Evolutionary conservation across 108 stramenopile genomes (phyloP).

Genomic region (Pseudonitzschia pungens): DNA sequence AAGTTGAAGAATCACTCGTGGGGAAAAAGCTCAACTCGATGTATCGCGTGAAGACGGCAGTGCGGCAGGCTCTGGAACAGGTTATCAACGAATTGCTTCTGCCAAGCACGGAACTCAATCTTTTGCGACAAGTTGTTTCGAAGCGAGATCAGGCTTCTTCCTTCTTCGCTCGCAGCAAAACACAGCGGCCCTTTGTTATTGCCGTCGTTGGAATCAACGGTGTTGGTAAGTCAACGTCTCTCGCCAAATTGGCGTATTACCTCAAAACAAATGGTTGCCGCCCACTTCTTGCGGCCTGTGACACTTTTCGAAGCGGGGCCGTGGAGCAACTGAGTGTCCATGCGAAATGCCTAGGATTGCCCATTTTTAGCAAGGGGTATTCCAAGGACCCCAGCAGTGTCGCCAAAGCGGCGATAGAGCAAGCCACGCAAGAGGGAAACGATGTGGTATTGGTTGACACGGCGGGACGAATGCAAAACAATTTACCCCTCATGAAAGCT

Average conservation of each 20-base stretch:
- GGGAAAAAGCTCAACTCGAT: conserved; percentile 71
- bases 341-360: conserved; percentile 85
- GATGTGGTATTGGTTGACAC: conserved; percentile 97
- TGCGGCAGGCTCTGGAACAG: conserved; percentile 79
- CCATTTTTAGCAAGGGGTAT: conserved; percentile 94
- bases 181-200: conserved; percentile 79
- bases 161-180: conserved; percentile 40
- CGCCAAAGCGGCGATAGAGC: conserved; percentile 85
- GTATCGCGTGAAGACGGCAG: conserved; percentile 78
- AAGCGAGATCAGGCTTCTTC: conserved; percentile 37
- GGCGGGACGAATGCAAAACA: conserved; percentile 98
- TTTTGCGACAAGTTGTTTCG: conserved; percentile 58
- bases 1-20: conserved; percentile 53
- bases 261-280: conserved; percentile 76
- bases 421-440: conserved; percentile 70
- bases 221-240: conserved; percentile 88
- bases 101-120: conserved; percentile 53
- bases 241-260: conserved; percentile 91
- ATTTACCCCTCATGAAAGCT: conserved; percentile 94
- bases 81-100: conserved; percentile 58
- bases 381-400: conserved; percentile 92
- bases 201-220: conserved; percentile 97
- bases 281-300: conserved; percentile 91
- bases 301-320: conserved; percentile 97
- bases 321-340: conserved; percentile 96